Evolutionary conservation across 306 rosid genomes (phyloP).

Genomic region (apple (Malus domestica)): ASM211411v1 NC_041804.1:3329501-3330000

Average conservation of each 20-base stretch:
- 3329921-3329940: constrained; percentile 67
- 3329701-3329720: constrained; percentile 80
- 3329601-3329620: constrained; percentile 4
- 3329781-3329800: constrained; percentile 71
- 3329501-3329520: constrained; percentile 68
- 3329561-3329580: constrained; percentile 31
- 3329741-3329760: constrained; percentile 51
- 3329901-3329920: constrained; percentile 87
- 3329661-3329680: constrained; percentile 87
- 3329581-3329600: not conserved
- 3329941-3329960: constrained; percentile 84
- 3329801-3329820: constrained; percentile 91
- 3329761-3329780: constrained; percentile 63
- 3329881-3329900: constrained; percentile 58
- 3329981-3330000: constrained; percentile 75
- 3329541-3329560: constrained; percentile 39
- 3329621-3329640: constrained; percentile 82
- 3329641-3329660: constrained; percentile 61
- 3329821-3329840: constrained; percentile 60
- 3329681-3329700: constrained; percentile 64
- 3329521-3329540: constrained; percentile 69
- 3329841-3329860: constrained; percentile 43
- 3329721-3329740: constrained; percentile 7
- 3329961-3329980: constrained; percentile 90
- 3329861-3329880: constrained; percentile 81